A percentile compares a stretch with the other conserved stretches of the same genome.
Evolutionary conservation across 805 yeast genomes (phyloP).

Genomic region (Hanseniaspora lindneri): DNA sequence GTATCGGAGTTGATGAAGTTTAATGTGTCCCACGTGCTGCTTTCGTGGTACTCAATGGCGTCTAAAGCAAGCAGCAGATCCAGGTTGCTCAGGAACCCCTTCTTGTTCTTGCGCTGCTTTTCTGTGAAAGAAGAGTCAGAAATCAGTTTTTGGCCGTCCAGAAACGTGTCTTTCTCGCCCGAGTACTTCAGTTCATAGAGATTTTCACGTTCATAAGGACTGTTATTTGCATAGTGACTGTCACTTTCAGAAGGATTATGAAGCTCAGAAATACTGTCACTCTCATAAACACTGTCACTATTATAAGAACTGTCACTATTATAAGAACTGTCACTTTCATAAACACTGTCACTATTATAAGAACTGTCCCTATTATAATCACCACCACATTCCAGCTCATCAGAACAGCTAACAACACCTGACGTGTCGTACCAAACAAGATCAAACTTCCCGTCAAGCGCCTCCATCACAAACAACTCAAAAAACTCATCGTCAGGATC

Average conservation of each 20-base stretch:
- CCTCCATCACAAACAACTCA: slow-evolving; percentile 14
- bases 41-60: slow-evolving; percentile 29
- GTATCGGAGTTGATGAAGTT: slow-evolving; percentile 31
- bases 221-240: too few relatives aligned
- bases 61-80: slow-evolving; percentile 20
- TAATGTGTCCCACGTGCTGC: slow-evolving; percentile 29
- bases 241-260: too few relatives aligned
- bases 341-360: too few relatives aligned
- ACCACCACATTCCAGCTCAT: slow-evolving; percentile 34
- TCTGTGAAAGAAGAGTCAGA: slow-evolving; percentile 17
- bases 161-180: slow-evolving; percentile 28
- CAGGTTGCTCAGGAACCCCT: slow-evolving; percentile 42
- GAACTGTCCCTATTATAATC: slow-evolving; percentile 32
- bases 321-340: too few relatives aligned
- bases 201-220: too few relatives aligned
- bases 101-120: slow-evolving; percentile 13
- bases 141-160: slow-evolving; percentile 31
- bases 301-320: too few relatives aligned
- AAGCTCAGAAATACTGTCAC: too few relatives aligned
- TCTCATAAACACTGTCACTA: too few relatives aligned
- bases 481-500: slow-evolving; percentile 4
- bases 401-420: not conserved
- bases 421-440: slow-evolving; percentile 14
- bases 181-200: slow-evolving; percentile 21
- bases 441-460: slow-evolving; percentile 12